Evolutionary conservation across 306 rosid species (phyloP), one percentile per base, ranked within the genome.

Genomic region (Myrica gale): DNA sequence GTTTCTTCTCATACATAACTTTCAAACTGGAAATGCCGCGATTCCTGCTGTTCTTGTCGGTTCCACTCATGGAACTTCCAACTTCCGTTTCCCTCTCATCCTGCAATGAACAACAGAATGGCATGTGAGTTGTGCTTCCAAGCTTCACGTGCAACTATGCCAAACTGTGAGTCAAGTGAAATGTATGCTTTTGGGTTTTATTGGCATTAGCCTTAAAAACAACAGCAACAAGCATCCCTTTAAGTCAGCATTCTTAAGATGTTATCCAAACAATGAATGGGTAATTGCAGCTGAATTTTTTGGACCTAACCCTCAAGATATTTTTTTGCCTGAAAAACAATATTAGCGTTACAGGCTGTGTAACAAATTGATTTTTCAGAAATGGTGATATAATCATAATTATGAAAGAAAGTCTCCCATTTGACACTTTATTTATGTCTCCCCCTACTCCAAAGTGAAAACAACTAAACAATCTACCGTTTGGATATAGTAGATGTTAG

Each of bases 1-100:
- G 87, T 74, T 85, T 76, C 85, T 80, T 91, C 82, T 79, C 82
- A 63, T 86, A 87, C 79, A 88, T 15, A 76, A 81, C 80, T 74
- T 82, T 76, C 77, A 93, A 78, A 84, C 85, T 87, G 73, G 74
- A 58, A 26, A 77, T 50, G 23, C 87, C 77, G 9, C 68, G 58
- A 73, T 82, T 83, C 78, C 76, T 87, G 74, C 46, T 83, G 76
- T 67, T 69, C 77, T 26, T 78, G 79, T 73, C 71, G 23, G 42
- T 78, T 76, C 26, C 21, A 1, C 48, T 71, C 60, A 57, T 73
- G 56, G 17, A 60, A 23, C 50, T 66, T 66, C 8, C 75, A 58
- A 53, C 83, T 69, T 76, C 81, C 5, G 37, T 68, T 83, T 79
- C 84, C 32, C 76, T 79, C 69, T 74, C 85, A 69, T 76, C 88